Evolutionary conservation across 2,329 filamentous ascomycete species (phyloP), one percentile per base, ranked within the genome.

Genomic region (Clonostachys rhizophaga): DNA sequence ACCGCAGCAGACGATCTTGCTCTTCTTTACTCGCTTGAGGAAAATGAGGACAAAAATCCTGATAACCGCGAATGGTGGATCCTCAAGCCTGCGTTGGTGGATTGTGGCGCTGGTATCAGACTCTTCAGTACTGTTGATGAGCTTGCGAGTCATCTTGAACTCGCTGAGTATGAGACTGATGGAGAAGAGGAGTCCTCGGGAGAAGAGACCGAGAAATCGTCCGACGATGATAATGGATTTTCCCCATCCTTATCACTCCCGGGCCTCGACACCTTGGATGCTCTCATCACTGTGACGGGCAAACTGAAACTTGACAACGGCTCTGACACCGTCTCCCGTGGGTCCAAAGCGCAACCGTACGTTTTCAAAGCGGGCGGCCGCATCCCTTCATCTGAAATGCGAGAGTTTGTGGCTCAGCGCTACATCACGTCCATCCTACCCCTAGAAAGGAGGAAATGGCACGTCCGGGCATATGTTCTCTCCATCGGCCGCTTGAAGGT

Each of bases 41-140:
- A 63, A 5, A 69, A 69, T 34, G 60, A 56, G 17, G 39, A 34
- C 8, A 65, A 56, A 42, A 50, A 52, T 2, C 34, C 59, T 0
- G 44, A 44, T 0, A 55, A 67, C 2, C 54, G 66, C 2, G 59
- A 67, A 34, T 69, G 66, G 65, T 69, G 66, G 66, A 69, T 69
- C 20, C 46, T 69, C 5, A 69, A 69, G 44, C 65, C 66, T 3
- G 65, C 66, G 1, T 53, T 69, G 49, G 59, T 68, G 10, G 66
- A 69, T 18, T 68, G 65, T n/a, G 66, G 65, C 2, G 60, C 64
- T 9, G 66, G 66, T 0, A 69, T 69, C n/a, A 58, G 65, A 0
- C 56, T 69, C 9, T 69, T 69, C 47, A 69, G 65, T 30, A 69
- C 65, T 0, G 49, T 62, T 11, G 60, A 66, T 0, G 66, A 69